phyloP scores from a whole-genome alignment of 768 basidiomycete genomes.

The Russula dissimulans region DNA sequence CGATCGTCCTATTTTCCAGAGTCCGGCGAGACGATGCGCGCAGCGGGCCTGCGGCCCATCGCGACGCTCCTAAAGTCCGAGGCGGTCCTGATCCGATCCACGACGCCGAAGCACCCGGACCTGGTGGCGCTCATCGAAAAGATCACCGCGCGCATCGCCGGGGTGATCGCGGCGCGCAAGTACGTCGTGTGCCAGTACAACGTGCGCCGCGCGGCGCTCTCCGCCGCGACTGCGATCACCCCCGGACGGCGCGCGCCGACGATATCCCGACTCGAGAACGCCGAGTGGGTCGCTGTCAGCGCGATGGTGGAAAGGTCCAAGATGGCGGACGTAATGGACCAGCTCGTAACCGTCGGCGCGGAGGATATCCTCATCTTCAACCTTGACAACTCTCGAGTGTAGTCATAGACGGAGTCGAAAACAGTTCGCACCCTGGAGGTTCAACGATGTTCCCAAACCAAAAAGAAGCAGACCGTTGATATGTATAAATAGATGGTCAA shows the following conservation, averaged over 20 bases:
- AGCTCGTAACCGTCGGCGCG: slow-evolving; percentile 72
- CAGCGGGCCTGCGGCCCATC: slow-evolving; percentile 90
- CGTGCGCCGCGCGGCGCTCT: slow-evolving; percentile 54
- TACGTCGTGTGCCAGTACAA: slow-evolving; percentile 94
- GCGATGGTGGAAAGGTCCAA: slow-evolving; percentile 84
- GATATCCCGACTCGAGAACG: slow-evolving; percentile 71
- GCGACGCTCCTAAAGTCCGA: slow-evolving; percentile 79
- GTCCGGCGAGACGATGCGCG: slow-evolving; percentile 99
- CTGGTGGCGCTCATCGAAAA: slow-evolving; percentile 60
- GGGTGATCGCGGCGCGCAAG: slow-evolving; percentile 79
- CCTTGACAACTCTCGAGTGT: slow-evolving; percentile 91
- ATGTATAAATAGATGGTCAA: neutral
- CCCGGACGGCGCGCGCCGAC: slow-evolving; percentile 89
- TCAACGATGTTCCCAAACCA: neutral
- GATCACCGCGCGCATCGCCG: slow-evolving; percentile 82
- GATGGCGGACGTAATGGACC: slow-evolving; percentile 81
- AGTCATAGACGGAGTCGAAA: slow-evolving; percentile 7
- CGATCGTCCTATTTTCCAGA: slow-evolving; percentile 37
- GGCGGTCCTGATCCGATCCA: slow-evolving; percentile 87
- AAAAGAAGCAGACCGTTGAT: neutral
- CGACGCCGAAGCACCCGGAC: slow-evolving; percentile 49
- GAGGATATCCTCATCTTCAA: slow-evolving; percentile 86
- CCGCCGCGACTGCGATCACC: slow-evolving; percentile 58
- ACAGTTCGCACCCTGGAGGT: neutral
- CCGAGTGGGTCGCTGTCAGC: slow-evolving; percentile 86